Evolutionary conservation across 345 rosid genomes (phyloP), one percentile per base, ranked within the genome.

Genomic region (Eucalyptus regnans): DNA sequence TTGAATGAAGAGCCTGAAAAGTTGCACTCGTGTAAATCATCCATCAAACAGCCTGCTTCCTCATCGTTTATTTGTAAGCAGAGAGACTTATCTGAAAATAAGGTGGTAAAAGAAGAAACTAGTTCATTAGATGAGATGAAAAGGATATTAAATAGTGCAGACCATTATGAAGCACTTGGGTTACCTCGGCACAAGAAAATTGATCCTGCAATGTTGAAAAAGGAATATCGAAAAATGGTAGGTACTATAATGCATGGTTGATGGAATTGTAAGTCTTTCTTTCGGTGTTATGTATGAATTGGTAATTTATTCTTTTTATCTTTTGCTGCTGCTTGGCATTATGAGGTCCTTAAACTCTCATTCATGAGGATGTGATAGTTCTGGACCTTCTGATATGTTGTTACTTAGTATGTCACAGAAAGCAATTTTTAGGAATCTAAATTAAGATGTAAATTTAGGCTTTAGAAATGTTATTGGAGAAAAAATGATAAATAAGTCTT

Each of bases 191-290:
- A 95, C 87, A 95, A 90, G 88, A 94, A 92, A 91, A 90, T 98
- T 50, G 99, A 98, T 90, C 90, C 92, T 6, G 88, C 90, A 16
- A 88, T 92, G 87, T 88, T 98, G 93, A 98, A 94, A 90, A 97
- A 94, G 93, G 99, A 98, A 90, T 98, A 98, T 86, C 92, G 96
- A 87, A 98, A 93, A 94, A 98, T 95, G 99, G 99, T 97, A 81
- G 64, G 58, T 62, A 41, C 81, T 71, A 44, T 33, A 11, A 71
- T 71, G 81, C 81, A 33, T 71, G 81, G 44, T 71, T 71, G 81
- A 71, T 71, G 81, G 43, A 50, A 46, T 41, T 56, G 48, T 64
- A n/a, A 27, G 43, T 46, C 31, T 16, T 71, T 33, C 81, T 33
- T 71, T 71, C 2, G 7, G 81, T 2, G 44, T 33, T 71, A 71